Evolutionary conservation across 225 moss, liverwort and hornwort genomes (phyloP), one percentile per base, ranked within the genome.

Genomic region (Pseudoscleropodium purum): DNA sequence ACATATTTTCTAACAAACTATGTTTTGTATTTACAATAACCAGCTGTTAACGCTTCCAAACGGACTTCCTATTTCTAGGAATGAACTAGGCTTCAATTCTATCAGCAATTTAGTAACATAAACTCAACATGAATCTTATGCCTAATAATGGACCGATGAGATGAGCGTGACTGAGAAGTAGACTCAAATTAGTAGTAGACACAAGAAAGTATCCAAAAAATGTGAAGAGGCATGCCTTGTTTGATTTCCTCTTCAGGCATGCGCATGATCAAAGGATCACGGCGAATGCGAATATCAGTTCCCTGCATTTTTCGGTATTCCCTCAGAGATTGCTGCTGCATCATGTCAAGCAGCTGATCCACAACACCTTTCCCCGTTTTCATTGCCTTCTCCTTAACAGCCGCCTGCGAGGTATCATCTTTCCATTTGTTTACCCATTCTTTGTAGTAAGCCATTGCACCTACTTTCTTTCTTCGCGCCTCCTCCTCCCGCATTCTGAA

Each of bases 251-350:
- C 99, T 83, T 92, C 93, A 69, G 95, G 60, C 99, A 99, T 97
- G 66, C 99, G 96, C 99, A 99, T 97, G 52, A 56, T 95, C 78
- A 97, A 89, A 83, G 99, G 97, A 90, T 99, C 99, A 75, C 99
- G 95, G 76, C 91, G 92, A 85, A 99, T 96, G 43, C 99, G 96
- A 61, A 96, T 84, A 76, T 99, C 99, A 66, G 99, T 99, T 56
- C 99, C 99, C 90, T 93, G 93, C 99, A 99, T 99, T 86, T 79
- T 68, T 23, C 95, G 95, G 87, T 96, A 99, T 81, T 97, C 99
- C 59, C 57, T 74, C 43, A 61, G 93, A 75, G 97, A 95, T 91
- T 99, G 99, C 56, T 93, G 82, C 61, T 93, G 87, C 85, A 99
- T 91, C 99, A 99, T 99, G 79, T 99, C 93, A 41, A 99, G 94